A percentile compares a stretch with the other conserved stretches of the same genome.
These are phyloP conservation scores for Candida caryicola DNA, from an alignment of 805 yeast genomes.

Conservation along the genomic window DNA sequence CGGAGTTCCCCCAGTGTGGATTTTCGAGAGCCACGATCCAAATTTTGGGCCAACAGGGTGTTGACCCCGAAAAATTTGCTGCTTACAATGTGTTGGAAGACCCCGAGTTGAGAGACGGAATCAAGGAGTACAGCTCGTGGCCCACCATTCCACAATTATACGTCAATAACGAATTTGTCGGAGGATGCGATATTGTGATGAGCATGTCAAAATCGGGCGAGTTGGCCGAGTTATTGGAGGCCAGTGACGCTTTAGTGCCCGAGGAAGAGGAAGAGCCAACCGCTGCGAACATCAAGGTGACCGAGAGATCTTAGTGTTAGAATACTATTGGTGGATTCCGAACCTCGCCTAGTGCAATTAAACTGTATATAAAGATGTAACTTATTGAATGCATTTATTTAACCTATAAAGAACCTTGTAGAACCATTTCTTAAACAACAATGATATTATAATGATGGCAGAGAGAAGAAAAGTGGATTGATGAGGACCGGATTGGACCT, in stretches of 20 bases:
- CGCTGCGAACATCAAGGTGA: conserved; percentile 35
- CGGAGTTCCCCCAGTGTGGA: conserved; percentile 97
- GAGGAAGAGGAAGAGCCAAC: conserved; percentile 56
- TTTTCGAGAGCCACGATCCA: conserved; percentile 94
- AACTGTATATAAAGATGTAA: not conserved
- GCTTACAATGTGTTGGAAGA: conserved; percentile 97
- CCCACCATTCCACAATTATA: conserved; percentile 98
- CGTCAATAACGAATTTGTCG: conserved; percentile 86
- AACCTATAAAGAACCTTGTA: not conserved
- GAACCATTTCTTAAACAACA: not conserved
- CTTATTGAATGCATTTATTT: not conserved
- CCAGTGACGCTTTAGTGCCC: conserved; percentile 74
- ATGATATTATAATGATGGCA: too few species aligned
- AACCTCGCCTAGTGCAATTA: too few species aligned
- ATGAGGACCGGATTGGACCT: not conserved
- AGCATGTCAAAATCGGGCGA: conserved; percentile 93
- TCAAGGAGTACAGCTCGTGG: conserved; percentile 95
- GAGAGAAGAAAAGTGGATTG: not conserved
- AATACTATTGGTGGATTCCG: too few species aligned
- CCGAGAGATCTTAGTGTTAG: conserved; percentile 25
- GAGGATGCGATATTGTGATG: conserved; percentile 95
- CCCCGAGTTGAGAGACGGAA: conserved; percentile 88
- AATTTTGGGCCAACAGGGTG: conserved; percentile 93
- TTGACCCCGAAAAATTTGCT: conserved; percentile 93
- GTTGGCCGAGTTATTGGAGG: conserved; percentile 76